phyloP scores from a whole-genome alignment of 2,329 filamentous ascomycete species.

The Cladophialophora carrionii region DNA sequence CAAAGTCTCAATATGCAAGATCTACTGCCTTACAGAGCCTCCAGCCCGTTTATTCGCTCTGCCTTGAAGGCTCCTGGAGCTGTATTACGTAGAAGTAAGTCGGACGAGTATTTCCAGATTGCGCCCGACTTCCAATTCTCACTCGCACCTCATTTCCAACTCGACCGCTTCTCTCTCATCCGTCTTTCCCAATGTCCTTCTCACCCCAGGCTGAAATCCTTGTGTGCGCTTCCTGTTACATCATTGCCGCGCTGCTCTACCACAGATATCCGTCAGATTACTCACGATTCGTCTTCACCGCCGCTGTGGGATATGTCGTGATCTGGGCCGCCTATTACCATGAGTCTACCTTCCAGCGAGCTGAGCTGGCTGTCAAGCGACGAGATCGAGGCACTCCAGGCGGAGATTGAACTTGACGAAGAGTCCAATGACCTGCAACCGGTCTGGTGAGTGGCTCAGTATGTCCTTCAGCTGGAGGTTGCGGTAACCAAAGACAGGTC shows the following conservation, averaged over 20 bases:
- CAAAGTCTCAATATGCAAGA: background rate
- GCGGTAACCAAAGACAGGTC: slow-evolving; percentile 11
- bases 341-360: slow-evolving; percentile 8
- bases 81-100: background rate
- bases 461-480: background rate
- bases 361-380: slow-evolving; percentile 12
- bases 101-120: background rate
- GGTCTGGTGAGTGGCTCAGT: slow-evolving; percentile 7
- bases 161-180: background rate
- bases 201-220: background rate
- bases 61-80: background rate
- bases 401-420: background rate
- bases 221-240: background rate
- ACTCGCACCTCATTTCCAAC: background rate
- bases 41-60: background rate
- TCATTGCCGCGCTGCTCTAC: background rate
- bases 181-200: background rate
- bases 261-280: background rate
- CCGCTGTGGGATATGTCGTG: background rate
- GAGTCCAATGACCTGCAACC: background rate
- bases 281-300: background rate
- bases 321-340: background rate
- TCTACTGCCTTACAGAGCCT: background rate
- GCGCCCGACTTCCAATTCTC: background rate
- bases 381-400: background rate